These are phyloP conservation scores for Isochrysis galbana DNA, from an alignment of 78 protist genomes.

Conservation along the genomic window DNA sequence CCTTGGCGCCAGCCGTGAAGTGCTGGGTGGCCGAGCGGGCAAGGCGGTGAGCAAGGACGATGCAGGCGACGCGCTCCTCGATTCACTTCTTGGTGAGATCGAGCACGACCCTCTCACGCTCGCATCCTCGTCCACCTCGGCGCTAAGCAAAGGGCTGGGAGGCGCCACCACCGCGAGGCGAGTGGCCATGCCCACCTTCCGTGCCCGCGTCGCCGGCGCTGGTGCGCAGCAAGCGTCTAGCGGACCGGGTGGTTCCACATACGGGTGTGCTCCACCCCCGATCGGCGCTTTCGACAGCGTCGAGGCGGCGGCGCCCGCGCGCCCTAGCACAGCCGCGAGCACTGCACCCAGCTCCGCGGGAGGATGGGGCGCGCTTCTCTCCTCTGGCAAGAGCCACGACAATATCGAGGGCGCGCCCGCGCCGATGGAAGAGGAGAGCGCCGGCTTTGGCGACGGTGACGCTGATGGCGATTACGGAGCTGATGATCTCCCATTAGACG, in stretches of 20 bases:
- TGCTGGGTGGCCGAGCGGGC: not conserved
- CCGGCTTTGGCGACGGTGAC: no score
- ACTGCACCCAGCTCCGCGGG: no score
- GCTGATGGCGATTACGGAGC: no score
- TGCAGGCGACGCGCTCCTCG: not conserved
- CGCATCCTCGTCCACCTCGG: not conserved
- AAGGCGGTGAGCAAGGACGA: not conserved
- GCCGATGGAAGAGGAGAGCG: no score
- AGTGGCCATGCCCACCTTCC: not conserved
- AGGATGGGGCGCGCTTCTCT: no score
- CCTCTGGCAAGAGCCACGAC: no score
- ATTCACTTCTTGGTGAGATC: not conserved
- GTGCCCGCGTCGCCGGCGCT: not conserved
- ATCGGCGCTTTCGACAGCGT: no score
- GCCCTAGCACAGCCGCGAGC: no score
- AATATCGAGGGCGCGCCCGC: no score
- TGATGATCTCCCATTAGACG: no score
- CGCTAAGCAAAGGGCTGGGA: not conserved
- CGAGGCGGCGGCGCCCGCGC: no score
- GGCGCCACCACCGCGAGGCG: not conserved
- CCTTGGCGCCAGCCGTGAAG: not conserved
- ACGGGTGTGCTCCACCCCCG: no score
- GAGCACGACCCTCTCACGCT: not conserved
- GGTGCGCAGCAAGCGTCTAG: not conserved
- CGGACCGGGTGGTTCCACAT: not conserved